Base-by-base conservation (phyloP, 148 eudicot genomes). In the Spergularia bocconei region DNA sequence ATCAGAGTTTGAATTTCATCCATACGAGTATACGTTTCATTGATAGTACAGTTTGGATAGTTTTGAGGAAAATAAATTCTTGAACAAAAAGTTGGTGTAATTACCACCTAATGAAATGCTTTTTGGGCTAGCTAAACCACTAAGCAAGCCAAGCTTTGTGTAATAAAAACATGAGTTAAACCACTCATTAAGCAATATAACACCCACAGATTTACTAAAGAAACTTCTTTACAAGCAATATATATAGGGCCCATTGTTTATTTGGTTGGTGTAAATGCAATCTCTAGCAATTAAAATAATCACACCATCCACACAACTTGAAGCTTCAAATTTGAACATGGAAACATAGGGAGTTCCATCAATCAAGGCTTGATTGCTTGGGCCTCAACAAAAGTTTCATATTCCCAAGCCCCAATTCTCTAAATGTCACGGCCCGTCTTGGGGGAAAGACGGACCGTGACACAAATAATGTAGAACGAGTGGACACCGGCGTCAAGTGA, bases 201-300 rank as follows among this genome's bases (percentile, higher is more conserved):
- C 70, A 64, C 77, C 75, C 75, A 60, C 75, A 59, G 67, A 72
- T 72, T 58, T 58, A 59, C 44, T 44, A 41, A 72, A 44, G 41
- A 23, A 48, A 36, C 47, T 72, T 23, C 60, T 72, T 62, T 62
- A 72, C 16, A 59, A 21, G 29, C 62, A 23, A 44, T 4, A 20
- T 58, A 58, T 5, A 53, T 2, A 8, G 23, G 75, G 56, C 67
- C 75, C 67, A 60, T 60, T 13, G 21, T 59, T 72, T 72, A 72
- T 72, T 60, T 72, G 66, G 66, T 72, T 58, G 75, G 75, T 58
- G 75, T 41, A 58, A 57, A 72, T 58, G 65, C 13, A 57, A 39
- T 39, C 53, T 72, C n/a, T 15, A 41, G 25, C 64, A 72, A 56
- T 39, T 72, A 29, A 29, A 29, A 29, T 29, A 29, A 29, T 29